Evolutionary conservation across 768 basidiomycete species (phyloP), one percentile per base, ranked within the genome.

Genomic region (Chalciporus chontae): DNA sequence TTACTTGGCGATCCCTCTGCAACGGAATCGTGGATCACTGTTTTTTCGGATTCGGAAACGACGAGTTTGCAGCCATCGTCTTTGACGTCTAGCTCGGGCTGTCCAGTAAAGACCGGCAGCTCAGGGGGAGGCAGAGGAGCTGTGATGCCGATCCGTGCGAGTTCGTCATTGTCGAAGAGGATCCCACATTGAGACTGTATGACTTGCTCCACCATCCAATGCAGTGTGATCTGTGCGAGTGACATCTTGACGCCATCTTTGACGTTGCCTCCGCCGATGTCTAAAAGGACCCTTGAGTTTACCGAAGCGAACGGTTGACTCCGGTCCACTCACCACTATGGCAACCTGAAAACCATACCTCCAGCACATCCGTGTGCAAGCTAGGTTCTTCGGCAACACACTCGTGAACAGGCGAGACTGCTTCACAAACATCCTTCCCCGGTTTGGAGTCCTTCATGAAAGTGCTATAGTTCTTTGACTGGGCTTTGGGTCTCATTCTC

Each of bases 321-420:
- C 4, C 11, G 31, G 36, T 31, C 13, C 29, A 66, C 81, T 48
- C 51, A 88, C 87, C 87, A 38, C 69, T 62, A 57, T 90, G 89
- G 53, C 81, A 80, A 2, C 89, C 89, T 6, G 80, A 58, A 57
- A 92, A 92, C 87, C 87, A 92, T 3, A 90, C 87, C 62, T 92
- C 89, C 11, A 82, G 62, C 13, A 88, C 80, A 63, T 89, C 80
- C 3, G 78, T 69, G 21, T 7, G 6, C 7, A 5, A 1, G 9
- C 11, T 43, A 6, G 29, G 3, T 27, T 50, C 55, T 7, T 59
- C 41, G 9, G 18, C 3, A 2, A 42, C 45, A 29, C 43, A 46
- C 19, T 18, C 34, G 15, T 40, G 40, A 14, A 26, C 15, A 6
- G 0, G 17, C 19, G 43, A 14, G 15, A 26, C 11, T 15, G 29